Conservation (phyloP, 2,329 filamentous ascomycete species). For the Cordyceps farinosa region DNA sequence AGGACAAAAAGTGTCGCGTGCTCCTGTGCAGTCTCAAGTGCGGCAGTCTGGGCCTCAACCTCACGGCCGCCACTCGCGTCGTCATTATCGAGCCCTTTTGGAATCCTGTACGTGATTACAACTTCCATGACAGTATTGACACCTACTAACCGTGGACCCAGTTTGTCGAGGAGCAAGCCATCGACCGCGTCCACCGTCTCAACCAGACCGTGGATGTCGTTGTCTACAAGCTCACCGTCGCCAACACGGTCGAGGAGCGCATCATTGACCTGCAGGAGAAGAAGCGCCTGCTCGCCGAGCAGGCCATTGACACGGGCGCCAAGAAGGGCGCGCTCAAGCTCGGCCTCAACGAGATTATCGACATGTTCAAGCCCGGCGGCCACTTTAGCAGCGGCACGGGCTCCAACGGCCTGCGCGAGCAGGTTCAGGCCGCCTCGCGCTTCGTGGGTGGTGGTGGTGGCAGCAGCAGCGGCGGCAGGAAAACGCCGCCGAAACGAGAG, state of each 20-base stretch:
- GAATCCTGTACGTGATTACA: slow-evolving; percentile 68
- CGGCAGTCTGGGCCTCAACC: slow-evolving; percentile 85
- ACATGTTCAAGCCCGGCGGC: slow-evolving; percentile 72
- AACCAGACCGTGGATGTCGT: slow-evolving; percentile 94
- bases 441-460: slow-evolving; percentile 22
- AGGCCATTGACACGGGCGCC: slow-evolving; percentile 79
- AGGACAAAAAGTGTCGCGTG: slow-evolving; percentile 71
- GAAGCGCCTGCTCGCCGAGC: slow-evolving; percentile 86
- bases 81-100: slow-evolving; percentile 97
- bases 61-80: slow-evolving; percentile 89
- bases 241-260: slow-evolving; percentile 82
- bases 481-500: slow-evolving; percentile 27
- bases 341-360: slow-evolving; percentile 88
- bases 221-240: slow-evolving; percentile 90
- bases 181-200: slow-evolving; percentile 96
- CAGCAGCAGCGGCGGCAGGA: slow-evolving; percentile 20
- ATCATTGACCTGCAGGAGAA: slow-evolving; percentile 94
- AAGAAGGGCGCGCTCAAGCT: slow-evolving; percentile 75
- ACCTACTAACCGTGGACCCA: slow-evolving; percentile 30
- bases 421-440: slow-evolving; percentile 22
- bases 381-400: slow-evolving; percentile 36
- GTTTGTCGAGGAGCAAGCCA: slow-evolving; percentile 98
- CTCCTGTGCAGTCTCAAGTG: slow-evolving; percentile 93
- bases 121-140: neutral
- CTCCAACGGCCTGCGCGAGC: slow-evolving; percentile 25